phyloP scores from a whole-genome alignment of 192 early-diverging fungal genomes.

The Backusella morwellensis region DNA sequence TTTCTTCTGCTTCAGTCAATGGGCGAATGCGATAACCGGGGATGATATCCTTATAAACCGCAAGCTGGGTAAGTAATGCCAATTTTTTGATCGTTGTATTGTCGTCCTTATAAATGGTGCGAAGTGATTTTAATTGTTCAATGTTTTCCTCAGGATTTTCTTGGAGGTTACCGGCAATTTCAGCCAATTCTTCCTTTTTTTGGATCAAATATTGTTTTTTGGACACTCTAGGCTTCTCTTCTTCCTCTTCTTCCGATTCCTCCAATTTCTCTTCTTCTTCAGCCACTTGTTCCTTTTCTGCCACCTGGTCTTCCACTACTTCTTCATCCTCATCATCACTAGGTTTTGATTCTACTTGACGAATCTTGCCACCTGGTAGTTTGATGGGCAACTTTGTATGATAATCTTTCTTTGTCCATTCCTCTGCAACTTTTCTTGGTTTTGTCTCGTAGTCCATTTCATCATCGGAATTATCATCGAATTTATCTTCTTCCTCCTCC shows the following conservation, averaged over 20 bases:
- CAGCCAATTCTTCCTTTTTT: constrained; percentile 80
- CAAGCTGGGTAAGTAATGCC: constrained; percentile 83
- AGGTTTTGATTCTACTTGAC: constrained; percentile 39
- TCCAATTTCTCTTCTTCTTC: constrained; percentile 30
- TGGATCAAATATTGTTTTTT: constrained; percentile 57
- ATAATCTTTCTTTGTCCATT: constrained; percentile 56
- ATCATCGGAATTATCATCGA: constrained; percentile 43
- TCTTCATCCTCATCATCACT: constrained; percentile 33
- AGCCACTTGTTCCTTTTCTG: constrained; percentile 15
- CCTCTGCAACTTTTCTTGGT: constrained; percentile 49
- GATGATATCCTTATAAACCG: constrained; percentile 93
- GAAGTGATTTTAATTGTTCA: constrained; percentile 66
- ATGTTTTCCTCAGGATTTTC: constrained; percentile 79
- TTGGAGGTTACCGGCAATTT: constrained; percentile 73
- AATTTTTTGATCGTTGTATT: constrained; percentile 70
- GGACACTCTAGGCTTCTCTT: constrained; percentile 40
- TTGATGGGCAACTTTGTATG: constrained; percentile 69
- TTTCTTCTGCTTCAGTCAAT: constrained; percentile 79
- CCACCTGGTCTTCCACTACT: constrained; percentile 25
- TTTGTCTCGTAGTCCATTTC: constrained; percentile 67
- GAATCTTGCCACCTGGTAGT: constrained; percentile 57
- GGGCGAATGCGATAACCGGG: constrained; percentile 93
- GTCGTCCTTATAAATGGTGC: constrained; percentile 60
- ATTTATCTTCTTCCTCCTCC: background rate
- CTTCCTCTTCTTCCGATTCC: constrained; percentile 9